Conservation (phyloP, 345 rosid species). For the Camelina sativa region DNA sequence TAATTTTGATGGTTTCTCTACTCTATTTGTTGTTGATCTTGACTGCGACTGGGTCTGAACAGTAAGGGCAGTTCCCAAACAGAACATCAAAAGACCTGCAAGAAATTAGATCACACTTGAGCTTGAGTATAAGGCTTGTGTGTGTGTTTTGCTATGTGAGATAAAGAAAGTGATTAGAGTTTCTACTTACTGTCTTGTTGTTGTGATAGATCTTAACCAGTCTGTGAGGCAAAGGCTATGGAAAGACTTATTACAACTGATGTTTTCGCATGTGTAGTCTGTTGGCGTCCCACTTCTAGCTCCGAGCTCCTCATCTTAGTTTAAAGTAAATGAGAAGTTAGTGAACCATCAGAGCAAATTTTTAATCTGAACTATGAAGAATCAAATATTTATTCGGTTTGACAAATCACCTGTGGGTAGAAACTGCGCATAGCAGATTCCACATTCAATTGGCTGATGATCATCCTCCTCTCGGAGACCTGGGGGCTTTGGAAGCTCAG, state of each 20-base stretch:
- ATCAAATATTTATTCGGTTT: neutral
- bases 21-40: constrained; percentile 44
- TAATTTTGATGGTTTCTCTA: neutral
- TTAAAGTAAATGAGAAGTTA: constrained; percentile 3
- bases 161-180: constrained; percentile 14
- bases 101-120: constrained; percentile 43
- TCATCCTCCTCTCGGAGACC: constrained; percentile 45
- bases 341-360: constrained; percentile 13
- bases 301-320: constrained; percentile 71
- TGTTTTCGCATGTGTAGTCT: constrained; percentile 76
- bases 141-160: neutral
- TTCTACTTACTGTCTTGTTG: constrained; percentile 75
- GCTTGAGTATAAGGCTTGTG: constrained; percentile 10
- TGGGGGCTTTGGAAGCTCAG: constrained; percentile 55
- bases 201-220: constrained; percentile 84
- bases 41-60: constrained; percentile 79
- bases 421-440: constrained; percentile 76
- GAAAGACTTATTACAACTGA: constrained; percentile 69
- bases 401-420: constrained; percentile 66
- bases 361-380: neutral
- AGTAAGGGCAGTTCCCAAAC: constrained; percentile 78
- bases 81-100: constrained; percentile 80
- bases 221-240: constrained; percentile 73
- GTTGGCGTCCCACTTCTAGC: constrained; percentile 59
- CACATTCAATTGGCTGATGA: constrained; percentile 63